Conservation (phyloP, 371 early-diverging fungal genomes). For the Mucor mucedo region DNA sequence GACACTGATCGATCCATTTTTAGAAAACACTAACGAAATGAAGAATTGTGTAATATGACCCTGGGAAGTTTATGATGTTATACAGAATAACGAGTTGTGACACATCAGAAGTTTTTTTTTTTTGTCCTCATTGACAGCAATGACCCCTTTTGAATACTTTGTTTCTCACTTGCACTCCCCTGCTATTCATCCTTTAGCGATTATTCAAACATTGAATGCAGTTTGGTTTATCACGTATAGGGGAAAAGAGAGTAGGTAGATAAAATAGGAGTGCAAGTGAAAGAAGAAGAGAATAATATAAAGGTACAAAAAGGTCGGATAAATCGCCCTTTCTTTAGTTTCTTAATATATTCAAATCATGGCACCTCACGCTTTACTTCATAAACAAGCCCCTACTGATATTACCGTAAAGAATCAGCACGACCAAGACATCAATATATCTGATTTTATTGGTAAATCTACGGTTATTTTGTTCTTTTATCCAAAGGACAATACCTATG, state of each 20-base stretch:
- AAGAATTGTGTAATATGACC: constrained; percentile 6
- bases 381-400: constrained; percentile 34
- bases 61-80: constrained; percentile 11
- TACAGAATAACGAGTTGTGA: constrained; percentile 2
- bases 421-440: constrained; percentile 27
- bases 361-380: constrained; percentile 30
- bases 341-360: not conserved
- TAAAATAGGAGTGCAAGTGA: too few species aligned
- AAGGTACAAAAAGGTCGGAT: not conserved
- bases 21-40: not conserved
- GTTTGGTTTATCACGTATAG: too few species aligned
- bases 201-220: not conserved
- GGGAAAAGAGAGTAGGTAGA: not conserved
- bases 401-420: constrained; percentile 38
- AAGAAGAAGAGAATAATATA: too few species aligned
- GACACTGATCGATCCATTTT: too few species aligned
- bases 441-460: constrained; percentile 35
- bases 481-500: constrained; percentile 39
- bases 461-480: constrained; percentile 42
- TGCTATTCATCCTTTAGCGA: not conserved
- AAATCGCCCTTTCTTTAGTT: not conserved
- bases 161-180: too few species aligned
- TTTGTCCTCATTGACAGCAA: not conserved
- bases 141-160: too few species aligned
- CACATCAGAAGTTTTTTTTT: not conserved